These are phyloP conservation scores for Trichoderma sp. DNA, from an alignment of 2,329 filamentous ascomycete species.

Conservation along the genomic window DNA sequence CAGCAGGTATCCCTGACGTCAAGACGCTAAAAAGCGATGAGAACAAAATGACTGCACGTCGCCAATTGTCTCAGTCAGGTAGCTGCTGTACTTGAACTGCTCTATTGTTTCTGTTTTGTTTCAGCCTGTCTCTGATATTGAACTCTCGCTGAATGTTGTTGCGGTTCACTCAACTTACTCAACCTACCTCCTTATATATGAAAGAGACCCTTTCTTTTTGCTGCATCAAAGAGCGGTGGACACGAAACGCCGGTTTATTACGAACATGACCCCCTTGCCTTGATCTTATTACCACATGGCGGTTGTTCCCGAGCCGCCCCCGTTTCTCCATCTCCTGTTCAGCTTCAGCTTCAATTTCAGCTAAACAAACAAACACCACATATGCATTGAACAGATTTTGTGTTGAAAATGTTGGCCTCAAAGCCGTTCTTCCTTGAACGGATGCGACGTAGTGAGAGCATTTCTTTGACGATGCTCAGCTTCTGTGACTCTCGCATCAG, in stretches of 20 bases:
- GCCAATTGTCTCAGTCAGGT: not conserved
- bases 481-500: not conserved
- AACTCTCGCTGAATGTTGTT: not conserved
- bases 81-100: not conserved
- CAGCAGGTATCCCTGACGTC: not conserved
- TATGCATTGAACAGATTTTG: not conserved
- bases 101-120: not conserved
- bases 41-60: not conserved
- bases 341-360: not conserved
- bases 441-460: not conserved
- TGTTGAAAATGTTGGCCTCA: not conserved
- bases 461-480: not conserved
- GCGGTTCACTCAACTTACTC: not conserved
- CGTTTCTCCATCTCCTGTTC: not conserved
- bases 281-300: not conserved
- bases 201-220: not conserved
- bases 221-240: conserved; percentile 11
- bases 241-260: not conserved
- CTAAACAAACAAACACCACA: not conserved
- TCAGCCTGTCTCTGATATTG: not conserved
- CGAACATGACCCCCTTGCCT: not conserved
- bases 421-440: not conserved
- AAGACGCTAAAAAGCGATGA: not conserved
- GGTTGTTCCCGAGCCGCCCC: not conserved
- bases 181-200: not conserved